A percentile compares a stretch with the other conserved stretches of the same genome.
Conservation (phyloP, 805 yeast genomes). For the Kodamaea neixiangensis region DNA sequence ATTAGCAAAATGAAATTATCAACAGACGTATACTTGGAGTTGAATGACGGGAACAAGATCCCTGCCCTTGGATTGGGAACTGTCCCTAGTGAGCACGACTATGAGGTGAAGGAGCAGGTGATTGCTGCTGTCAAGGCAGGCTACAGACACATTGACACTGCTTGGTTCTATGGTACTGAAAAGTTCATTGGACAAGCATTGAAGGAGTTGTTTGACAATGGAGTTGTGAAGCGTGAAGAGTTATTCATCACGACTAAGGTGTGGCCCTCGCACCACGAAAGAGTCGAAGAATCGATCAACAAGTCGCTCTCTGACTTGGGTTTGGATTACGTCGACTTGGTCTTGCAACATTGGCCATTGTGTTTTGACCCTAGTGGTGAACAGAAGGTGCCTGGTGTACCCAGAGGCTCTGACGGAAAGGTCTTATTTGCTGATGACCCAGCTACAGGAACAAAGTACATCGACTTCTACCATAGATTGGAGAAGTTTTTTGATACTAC, state of each 20-base stretch:
- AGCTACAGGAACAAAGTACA: constrained; percentile 30
- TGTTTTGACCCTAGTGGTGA: constrained; percentile 41
- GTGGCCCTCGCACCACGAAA: constrained; percentile 46
- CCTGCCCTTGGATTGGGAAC: constrained; percentile 73
- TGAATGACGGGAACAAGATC: constrained; percentile 58
- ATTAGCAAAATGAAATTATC: constrained; percentile 20
- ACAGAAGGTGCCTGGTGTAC: constrained; percentile 28
- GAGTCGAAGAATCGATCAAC: constrained; percentile 44
- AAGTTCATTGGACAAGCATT: constrained; percentile 45
- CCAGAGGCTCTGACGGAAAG: constrained; percentile 39
- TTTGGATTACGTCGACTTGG: constrained; percentile 47
- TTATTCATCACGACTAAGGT: constrained; percentile 39
- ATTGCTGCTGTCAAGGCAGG: constrained; percentile 45
- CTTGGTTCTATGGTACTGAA: constrained; percentile 52
- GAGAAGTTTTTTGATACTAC: constrained; percentile 31
- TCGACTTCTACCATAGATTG: constrained; percentile 30
- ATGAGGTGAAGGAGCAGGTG: constrained; percentile 35
- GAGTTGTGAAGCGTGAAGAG: constrained; percentile 50
- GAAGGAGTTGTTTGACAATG: constrained; percentile 49
- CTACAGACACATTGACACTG: constrained; percentile 53
- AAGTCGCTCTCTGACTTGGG: constrained; percentile 42
- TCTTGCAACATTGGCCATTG: constrained; percentile 55
- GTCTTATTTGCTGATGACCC: constrained; percentile 37
- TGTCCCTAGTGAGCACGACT: constrained; percentile 32
- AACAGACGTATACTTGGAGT: constrained; percentile 42